These are phyloP conservation scores for Exophiala phaeomuriformis DNA, from an alignment of 2,329 filamentous ascomycete species.

Conservation along the genomic window DNA sequence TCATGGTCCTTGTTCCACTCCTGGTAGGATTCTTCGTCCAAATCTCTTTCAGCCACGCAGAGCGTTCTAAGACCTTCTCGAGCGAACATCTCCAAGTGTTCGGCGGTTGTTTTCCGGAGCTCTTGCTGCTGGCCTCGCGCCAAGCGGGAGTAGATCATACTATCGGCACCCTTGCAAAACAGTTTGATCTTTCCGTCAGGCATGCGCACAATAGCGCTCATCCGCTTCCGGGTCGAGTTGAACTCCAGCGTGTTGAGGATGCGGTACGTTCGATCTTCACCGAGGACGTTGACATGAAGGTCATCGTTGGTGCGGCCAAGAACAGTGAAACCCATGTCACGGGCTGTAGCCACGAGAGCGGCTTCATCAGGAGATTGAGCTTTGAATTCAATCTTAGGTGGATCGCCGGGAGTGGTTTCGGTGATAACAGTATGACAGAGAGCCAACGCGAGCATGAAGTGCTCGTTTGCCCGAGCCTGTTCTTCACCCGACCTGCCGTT, in stretches of 20 bases:
- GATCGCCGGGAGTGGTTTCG: conserved; percentile 81
- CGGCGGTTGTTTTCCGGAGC: conserved; percentile 73
- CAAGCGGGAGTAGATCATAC: conserved; percentile 88
- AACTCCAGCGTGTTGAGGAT: conserved; percentile 95
- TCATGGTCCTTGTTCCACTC: conserved; percentile 84
- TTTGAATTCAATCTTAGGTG: conserved; percentile 87
- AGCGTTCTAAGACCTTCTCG: conserved; percentile 89
- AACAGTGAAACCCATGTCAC: conserved; percentile 91
- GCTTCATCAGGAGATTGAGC: conserved; percentile 96
- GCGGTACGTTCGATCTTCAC: conserved; percentile 73
- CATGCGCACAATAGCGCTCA: conserved; percentile 96
- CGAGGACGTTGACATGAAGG: conserved; percentile 78
- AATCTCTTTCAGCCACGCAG: conserved; percentile 77
- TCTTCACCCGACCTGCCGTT: conserved; percentile 66
- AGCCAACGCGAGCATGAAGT: conserved; percentile 90
- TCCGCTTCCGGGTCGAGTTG: conserved; percentile 91
- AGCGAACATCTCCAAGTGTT: conserved; percentile 95
- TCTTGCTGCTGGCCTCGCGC: conserved; percentile 78
- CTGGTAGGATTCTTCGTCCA: conserved; percentile 75
- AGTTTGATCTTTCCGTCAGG: conserved; percentile 81
- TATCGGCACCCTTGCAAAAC: conserved; percentile 96
- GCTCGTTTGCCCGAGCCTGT: conserved; percentile 70
- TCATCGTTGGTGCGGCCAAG: conserved; percentile 72
- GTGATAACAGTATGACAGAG: conserved; percentile 97
- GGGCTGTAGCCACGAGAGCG: conserved; percentile 84